Base-by-base conservation (phyloP, 768 basidiomycete genomes). In the Amyloporia xantha region DNA sequence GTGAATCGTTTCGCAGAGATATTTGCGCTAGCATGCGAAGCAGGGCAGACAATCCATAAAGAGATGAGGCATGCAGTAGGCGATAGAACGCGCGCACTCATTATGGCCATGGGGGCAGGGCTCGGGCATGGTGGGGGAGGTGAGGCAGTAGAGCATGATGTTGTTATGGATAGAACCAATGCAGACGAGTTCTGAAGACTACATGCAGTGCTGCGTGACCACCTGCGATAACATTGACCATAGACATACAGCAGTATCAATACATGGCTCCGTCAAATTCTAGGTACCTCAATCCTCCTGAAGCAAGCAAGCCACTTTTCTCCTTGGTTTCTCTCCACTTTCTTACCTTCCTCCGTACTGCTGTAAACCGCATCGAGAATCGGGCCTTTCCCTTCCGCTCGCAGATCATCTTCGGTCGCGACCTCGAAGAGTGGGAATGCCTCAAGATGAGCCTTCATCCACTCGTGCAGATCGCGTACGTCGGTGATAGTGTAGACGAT, bases 401-500 rank as follows among this genome's bases (percentile, higher is more conserved):
- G 78, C 17, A 97, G 73, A 21, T 80, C 77, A 25, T 83, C 78
- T 58, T 91, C 87, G 41, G 80, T 79, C 51, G 95, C 75, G 26
- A 74, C 71, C 55, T 91, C 79, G 65, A 99, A 98, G 12, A 95
- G 71, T 0, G 94, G 94, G 62, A 93, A 95, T 1, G 73, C 76
- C 39, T 79, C 79, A n/a, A 98, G 73, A 70, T 98, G 94, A 3
- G 78, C 71, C 46, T 79, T 82, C 91, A 97, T 97, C 96, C 96
- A 99, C 48, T 86, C 78, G 63, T 95, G 86, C 15, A 99, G 77
- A 61, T 97, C 93, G 56, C 81, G 75, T 30, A 99, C 96, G 59
- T 99, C 96, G 7, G 96, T 99, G 66, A 97, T 93, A 11, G 95
- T 98, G 71, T 98, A 99, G 21, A 98, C 76, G 61, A 95, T 85